phyloP scores from a whole-genome alignment of 176 grass and related monocot genomes.

The Chloris gayana region DNA sequence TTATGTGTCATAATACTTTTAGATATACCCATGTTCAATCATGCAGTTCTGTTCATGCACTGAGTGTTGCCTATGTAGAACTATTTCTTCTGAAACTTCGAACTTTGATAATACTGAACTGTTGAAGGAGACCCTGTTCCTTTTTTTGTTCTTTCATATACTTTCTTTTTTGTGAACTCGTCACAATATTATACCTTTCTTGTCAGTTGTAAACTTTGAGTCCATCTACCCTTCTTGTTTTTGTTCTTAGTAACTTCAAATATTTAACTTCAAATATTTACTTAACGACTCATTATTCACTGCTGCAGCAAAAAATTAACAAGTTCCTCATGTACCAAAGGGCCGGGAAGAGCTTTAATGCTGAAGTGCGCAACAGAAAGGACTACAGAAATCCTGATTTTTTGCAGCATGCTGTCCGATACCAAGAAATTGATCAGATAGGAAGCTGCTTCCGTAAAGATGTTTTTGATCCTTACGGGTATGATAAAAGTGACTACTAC shows the following conservation, averaged over 20 bases:
- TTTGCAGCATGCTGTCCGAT: slow-evolving; percentile 96
- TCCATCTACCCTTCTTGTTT: background rate
- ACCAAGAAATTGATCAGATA: slow-evolving; percentile 97
- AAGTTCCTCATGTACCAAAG: slow-evolving; percentile 78
- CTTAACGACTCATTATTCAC: slow-evolving; percentile 14
- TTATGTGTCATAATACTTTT: slow-evolving; percentile 8
- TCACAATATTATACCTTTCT: background rate
- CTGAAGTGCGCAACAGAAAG: slow-evolving; percentile 94
- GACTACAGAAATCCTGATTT: slow-evolving; percentile 96
- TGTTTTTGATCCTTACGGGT: slow-evolving; percentile 91
- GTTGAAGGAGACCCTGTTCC: background rate
- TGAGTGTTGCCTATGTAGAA: background rate
- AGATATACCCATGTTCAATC: background rate
- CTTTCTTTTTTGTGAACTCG: slow-evolving; percentile 24
- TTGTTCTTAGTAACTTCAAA: slow-evolving; percentile 4
- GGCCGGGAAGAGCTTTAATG: slow-evolving; percentile 91
- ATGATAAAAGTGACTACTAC: slow-evolving; percentile 83
- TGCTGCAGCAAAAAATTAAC: slow-evolving; percentile 80
- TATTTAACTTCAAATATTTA: slow-evolving; percentile 3
- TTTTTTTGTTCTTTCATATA: background rate
- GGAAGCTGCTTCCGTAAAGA: slow-evolving; percentile 94
- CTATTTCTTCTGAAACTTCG: background rate
- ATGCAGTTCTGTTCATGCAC: background rate
- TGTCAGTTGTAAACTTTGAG: slow-evolving; percentile 2
- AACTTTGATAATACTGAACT: background rate